Evolutionary conservation across 1,284 basidiomycete species (phyloP).

Genomic region (Tylopilus orsonianus): DNA sequence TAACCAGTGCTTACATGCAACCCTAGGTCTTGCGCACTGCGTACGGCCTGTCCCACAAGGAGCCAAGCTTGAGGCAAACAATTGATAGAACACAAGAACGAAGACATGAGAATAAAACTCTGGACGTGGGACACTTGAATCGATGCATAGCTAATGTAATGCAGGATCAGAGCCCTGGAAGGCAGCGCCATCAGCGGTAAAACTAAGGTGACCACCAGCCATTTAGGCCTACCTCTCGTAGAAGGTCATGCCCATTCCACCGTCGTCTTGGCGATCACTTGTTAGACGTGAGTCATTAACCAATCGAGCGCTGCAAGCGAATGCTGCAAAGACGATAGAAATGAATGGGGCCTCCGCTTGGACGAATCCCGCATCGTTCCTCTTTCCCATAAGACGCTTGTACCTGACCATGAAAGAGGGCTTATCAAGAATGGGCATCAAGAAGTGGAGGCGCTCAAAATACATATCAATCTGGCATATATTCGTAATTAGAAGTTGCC

Average conservation of each 20-base stretch:
- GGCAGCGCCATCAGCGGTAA: constrained; percentile 11
- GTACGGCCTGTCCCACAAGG: constrained; percentile 82
- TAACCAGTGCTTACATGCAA: constrained; percentile 65
- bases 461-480: constrained; percentile 72
- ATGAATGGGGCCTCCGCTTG: constrained; percentile 70
- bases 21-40: constrained; percentile 84
- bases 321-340: constrained; percentile 77
- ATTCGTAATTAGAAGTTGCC: constrained; percentile 24
- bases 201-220: background rate
- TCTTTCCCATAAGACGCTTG: constrained; percentile 69
- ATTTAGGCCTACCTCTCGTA: constrained; percentile 69
- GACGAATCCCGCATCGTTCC: constrained; percentile 49
- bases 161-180: constrained; percentile 76
- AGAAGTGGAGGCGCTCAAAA: constrained; percentile 80
- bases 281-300: constrained; percentile 71
- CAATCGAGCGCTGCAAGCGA: constrained; percentile 78
- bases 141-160: constrained; percentile 83
- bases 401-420: constrained; percentile 76
- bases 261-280: constrained; percentile 63
- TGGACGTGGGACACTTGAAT: constrained; percentile 85
- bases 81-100: constrained; percentile 87
- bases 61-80: constrained; percentile 91
- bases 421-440: constrained; percentile 83
- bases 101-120: constrained; percentile 82
- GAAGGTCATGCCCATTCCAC: constrained; percentile 82